Base-by-base conservation (phyloP, 2,329 filamentous ascomycete genomes). In the Paecilomyces dactylethromorphus region DNA sequence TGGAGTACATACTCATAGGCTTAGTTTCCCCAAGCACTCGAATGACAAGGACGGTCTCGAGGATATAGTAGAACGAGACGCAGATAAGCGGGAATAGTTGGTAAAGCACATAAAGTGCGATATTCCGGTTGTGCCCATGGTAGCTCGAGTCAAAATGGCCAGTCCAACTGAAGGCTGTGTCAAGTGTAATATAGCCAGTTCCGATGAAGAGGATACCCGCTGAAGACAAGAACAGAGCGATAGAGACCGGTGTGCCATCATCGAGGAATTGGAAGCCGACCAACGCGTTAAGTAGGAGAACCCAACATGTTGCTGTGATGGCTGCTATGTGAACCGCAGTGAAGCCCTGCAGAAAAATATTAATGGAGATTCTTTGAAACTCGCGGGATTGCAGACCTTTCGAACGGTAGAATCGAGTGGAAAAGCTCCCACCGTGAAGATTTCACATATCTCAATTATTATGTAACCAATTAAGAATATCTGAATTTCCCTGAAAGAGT, bases 201-300 rank as follows among this genome's bases (percentile, higher is more conserved):
- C 94, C 94, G 62, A 97, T 80, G 68, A 97, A 90, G 57, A 97
- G 79, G 13, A 85, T 78, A 11, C 81, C 75, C 0, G 89, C 87
- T 13, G 93, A 97, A 50, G 78, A 78, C 55, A 87, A 62, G 56
- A 96, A 86, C 3, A 97, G 81, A 5, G 84, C 88, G 13, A 97
- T 69, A 0, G 93, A 97, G 24, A 95, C 75, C 0, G 89, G 82
- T 0, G 94, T 99, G 54, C 94, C 94, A 67, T 99, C 94, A 65
- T 99, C 94, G 52, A 97, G 81, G 22, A 97, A 78, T 72, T 99
- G 94, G 74, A 90, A 99, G 53, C 94, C 94, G 53, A 99, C 91
- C 3, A 95, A 78, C 3, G 91, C 92, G 70, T 97, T 97, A 65
- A 97, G 82, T 77, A 97, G 85, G 3, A 99, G 82, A 33, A 96